These are phyloP conservation scores for Hygrophoropsis aurantiaca DNA, from an alignment of 768 basidiomycete species.

Conservation along the genomic window DNA sequence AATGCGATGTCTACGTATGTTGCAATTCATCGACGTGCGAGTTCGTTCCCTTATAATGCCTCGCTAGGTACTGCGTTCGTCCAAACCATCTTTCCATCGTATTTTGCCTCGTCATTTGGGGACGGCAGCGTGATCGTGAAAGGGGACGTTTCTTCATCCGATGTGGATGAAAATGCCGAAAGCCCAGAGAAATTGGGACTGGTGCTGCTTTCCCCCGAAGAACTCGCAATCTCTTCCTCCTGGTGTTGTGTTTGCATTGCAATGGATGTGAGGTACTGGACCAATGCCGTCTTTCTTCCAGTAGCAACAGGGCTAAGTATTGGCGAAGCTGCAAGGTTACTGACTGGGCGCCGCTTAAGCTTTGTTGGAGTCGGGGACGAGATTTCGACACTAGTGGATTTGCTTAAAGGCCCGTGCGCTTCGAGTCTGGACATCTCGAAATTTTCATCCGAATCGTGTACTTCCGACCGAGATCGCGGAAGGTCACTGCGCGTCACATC, in stretches of 20 bases:
- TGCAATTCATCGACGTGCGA: no score
- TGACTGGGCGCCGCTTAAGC: not conserved
- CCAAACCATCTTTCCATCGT: not conserved
- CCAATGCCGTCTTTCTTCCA: no score
- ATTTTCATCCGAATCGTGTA: not conserved
- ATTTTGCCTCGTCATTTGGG: slow-evolving; percentile 6
- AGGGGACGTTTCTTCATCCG: slow-evolving; percentile 1
- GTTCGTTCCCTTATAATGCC: not conserved
- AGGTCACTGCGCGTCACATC: not conserved
- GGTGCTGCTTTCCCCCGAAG: not conserved
- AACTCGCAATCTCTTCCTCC: no score
- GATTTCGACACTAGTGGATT: not conserved
- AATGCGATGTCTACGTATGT: no score
- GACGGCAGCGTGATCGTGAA: slow-evolving; percentile 5
- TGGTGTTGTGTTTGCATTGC: no score
- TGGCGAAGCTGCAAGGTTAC: not conserved
- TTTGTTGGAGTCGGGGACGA: not conserved
- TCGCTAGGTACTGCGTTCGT: not conserved
- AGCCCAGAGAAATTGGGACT: not conserved
- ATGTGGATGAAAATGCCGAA: not conserved
- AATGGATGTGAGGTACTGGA: no score
- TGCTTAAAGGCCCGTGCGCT: not conserved
- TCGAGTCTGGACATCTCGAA: no score
- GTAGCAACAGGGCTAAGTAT: not conserved
- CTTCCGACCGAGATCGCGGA: not conserved